Conservation (phyloP, 345 rosid genomes). For the Gynandropsis gynandra region DNA sequence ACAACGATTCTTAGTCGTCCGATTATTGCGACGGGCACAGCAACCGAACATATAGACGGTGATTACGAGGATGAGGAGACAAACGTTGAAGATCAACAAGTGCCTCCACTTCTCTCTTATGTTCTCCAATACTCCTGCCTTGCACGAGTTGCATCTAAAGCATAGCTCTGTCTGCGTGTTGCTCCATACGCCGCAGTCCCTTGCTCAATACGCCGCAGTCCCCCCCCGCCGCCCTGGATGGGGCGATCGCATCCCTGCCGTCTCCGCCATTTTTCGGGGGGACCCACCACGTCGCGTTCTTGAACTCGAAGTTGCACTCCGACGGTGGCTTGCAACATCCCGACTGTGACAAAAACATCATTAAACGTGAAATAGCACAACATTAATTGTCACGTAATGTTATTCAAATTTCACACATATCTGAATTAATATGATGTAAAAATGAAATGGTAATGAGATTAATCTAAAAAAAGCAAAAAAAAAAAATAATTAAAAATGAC, state of each 20-base stretch:
- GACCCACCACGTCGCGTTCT: slow-evolving; percentile 38
- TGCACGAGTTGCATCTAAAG: slow-evolving; percentile 55
- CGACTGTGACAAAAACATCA: slow-evolving; percentile 28
- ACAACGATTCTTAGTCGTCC: slow-evolving; percentile 12
- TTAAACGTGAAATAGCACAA: too few relatives aligned
- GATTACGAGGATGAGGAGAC: slow-evolving; percentile 26
- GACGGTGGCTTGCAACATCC: slow-evolving; percentile 76
- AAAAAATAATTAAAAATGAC: too few relatives aligned
- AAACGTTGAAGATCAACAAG: slow-evolving; percentile 26
- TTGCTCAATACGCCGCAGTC: slow-evolving; percentile 33
- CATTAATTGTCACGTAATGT: too few relatives aligned
- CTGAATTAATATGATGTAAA: too few relatives aligned
- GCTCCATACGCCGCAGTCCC: slow-evolving; percentile 47
- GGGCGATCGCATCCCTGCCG: too few relatives aligned
- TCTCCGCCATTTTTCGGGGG: slow-evolving; percentile 7
- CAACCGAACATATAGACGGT: slow-evolving; percentile 26
- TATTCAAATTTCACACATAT: too few relatives aligned
- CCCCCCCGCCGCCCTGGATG: too few relatives aligned
- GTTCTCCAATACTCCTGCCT: slow-evolving; percentile 39
- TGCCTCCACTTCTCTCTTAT: slow-evolving; percentile 38
- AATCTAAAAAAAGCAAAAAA: too few relatives aligned
- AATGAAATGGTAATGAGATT: too few relatives aligned
- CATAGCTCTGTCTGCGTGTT: slow-evolving; percentile 39
- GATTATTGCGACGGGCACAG: slow-evolving; percentile 36
- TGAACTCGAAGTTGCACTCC: slow-evolving; percentile 39